phyloP scores from a whole-genome alignment of 2,329 filamentous ascomycete species.

The Hymenotorrendiella dingleyae region DNA sequence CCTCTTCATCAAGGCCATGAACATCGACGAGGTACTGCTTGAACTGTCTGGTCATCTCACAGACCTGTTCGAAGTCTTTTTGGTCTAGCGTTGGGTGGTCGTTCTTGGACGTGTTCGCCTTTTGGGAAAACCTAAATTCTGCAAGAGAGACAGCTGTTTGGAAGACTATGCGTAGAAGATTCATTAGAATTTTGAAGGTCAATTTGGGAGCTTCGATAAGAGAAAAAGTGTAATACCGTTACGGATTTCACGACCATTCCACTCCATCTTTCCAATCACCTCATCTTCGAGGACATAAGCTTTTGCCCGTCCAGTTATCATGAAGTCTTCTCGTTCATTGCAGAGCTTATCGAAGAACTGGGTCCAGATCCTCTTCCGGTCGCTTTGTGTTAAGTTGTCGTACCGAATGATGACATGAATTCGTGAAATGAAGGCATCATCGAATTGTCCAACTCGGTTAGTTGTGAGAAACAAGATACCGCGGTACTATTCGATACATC shows the following conservation, averaged over 20 bases:
- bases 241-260: neutral
- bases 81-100: neutral
- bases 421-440: conserved; percentile 82
- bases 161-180: neutral
- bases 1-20: neutral
- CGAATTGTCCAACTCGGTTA: conserved; percentile 77
- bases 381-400: neutral
- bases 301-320: neutral
- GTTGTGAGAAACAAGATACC: conserved; percentile 84
- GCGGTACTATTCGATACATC: conserved; percentile 81
- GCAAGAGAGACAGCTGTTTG: neutral
- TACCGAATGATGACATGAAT: conserved; percentile 80
- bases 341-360: neutral
- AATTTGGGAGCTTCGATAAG: too few relatives aligned
- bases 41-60: neutral
- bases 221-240: neutral
- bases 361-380: neutral
- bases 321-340: neutral
- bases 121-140: neutral
- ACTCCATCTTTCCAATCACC: neutral
- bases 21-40: neutral
- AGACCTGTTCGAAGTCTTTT: neutral
- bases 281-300: neutral
- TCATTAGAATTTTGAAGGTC: neutral
- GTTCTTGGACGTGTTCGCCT: neutral